A percentile compares a stretch with the other conserved stretches of the same genome.
Evolutionary conservation across 148 eudicot species (phyloP).

Genomic region (Selenicereus undatus): DNA sequence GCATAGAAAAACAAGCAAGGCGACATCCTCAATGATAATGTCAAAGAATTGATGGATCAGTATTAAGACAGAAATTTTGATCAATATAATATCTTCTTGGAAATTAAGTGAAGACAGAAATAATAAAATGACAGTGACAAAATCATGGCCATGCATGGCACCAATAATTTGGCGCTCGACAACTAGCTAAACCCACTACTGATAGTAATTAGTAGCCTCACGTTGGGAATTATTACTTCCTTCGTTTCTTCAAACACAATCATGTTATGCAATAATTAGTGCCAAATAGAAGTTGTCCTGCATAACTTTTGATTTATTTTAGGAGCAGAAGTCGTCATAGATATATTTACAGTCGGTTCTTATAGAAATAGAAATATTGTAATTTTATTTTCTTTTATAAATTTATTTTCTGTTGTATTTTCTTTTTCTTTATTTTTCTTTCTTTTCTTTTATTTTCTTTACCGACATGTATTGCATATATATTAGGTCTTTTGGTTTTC

Average conservation of each 20-base stretch:
- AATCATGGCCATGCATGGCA: constrained; percentile 1
- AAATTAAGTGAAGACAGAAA: too few relatives aligned
- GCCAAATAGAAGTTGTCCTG: neutral
- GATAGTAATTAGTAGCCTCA: constrained; percentile 12
- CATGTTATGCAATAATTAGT: neutral
- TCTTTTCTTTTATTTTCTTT: too few relatives aligned
- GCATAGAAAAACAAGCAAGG: neutral
- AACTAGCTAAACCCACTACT: neutral
- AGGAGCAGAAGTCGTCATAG: too few relatives aligned
- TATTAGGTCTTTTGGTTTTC: too few relatives aligned
- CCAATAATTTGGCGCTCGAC: neutral
- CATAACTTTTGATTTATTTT: too few relatives aligned
- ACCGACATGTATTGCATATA: too few relatives aligned
- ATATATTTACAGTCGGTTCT: too few relatives aligned
- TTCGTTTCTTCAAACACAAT: constrained; percentile 14
- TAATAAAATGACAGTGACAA: neutral
- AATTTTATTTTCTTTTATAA: too few relatives aligned
- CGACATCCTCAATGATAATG: constrained; percentile 8
- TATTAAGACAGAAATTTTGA: neutral
- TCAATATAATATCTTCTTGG: too few relatives aligned
- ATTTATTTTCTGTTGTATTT: too few relatives aligned
- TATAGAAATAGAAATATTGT: too few relatives aligned
- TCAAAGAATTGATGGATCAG: neutral
- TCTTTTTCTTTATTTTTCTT: too few relatives aligned
- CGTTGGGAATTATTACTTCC: constrained; percentile 13